Evolutionary conservation across 2,329 filamentous ascomycete genomes (phyloP), one percentile per base, ranked within the genome.

Genomic region (Didymella segeticola): DNA sequence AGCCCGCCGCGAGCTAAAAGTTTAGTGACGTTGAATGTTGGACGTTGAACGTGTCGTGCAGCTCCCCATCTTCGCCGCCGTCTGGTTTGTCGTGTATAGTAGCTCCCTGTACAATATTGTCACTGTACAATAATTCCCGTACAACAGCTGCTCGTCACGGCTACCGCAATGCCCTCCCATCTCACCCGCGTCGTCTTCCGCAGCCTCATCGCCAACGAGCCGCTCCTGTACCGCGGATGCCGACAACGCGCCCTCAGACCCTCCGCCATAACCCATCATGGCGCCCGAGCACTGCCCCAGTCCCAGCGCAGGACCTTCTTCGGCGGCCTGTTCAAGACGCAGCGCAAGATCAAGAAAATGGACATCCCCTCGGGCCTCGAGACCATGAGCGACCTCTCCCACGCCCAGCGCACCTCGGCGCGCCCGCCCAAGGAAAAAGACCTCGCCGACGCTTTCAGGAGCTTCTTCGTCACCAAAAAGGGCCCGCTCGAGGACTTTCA

Each of bases 341-440:
- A 85, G 15, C 80, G 84, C 48, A 72, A 71, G 53, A 75, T 86
- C 36, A 87, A 86, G 70, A 80, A 85, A 19, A 80, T 86, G 43
- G 82, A 86, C 63, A 78, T 87, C 56, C 89, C 86, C 66, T 89
- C 85, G 0, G 92, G 91, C 47, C 84, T 92, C 66, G 85, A 86
- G 60, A 83, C 82, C 14, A 84, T 96, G 77, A 83, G 89, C 64
- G 83, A 89, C 53, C 83, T 91, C 71, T 79, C 83, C 46, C 84
- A 84, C 61, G 83, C 85, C 56, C 77, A 87, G 61, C 80, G 83
- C 45, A 82, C 89, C 50, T 81, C 83, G 45, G 79, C 86, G 29
- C 84, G 91, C 27, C 83, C 85, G 9, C 91, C 90, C 14, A 74
- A 83, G 0, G 77, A 80, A 3, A 72, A 80, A n/a, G 84, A 89